Conservation (phyloP, 768 basidiomycete genomes). For the Tylopilus felleus region DNA sequence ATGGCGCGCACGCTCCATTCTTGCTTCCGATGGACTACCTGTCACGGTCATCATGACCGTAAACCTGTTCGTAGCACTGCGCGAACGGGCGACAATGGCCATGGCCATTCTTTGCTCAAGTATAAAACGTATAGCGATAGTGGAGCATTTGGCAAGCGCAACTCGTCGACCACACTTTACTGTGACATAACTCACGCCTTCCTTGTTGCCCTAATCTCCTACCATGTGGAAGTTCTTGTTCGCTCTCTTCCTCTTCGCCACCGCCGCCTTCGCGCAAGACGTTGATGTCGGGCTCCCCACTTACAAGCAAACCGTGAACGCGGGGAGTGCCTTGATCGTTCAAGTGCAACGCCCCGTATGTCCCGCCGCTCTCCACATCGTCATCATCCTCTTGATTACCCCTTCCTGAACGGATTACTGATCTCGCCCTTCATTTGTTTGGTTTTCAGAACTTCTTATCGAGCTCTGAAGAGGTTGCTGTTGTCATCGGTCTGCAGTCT, state of each 20-base stretch:
- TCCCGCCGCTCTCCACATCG: neutral
- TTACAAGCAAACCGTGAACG: constrained; percentile 23
- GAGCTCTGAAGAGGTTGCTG: constrained; percentile 41
- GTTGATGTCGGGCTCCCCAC: constrained; percentile 40
- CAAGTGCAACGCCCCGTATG: constrained; percentile 49
- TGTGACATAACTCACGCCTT: neutral
- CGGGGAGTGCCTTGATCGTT: constrained; percentile 40
- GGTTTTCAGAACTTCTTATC: constrained; percentile 34
- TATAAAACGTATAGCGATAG: constrained; percentile 5
- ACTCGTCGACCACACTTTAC: neutral
- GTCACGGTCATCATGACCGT: constrained; percentile 2
- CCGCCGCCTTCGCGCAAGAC: constrained; percentile 40
- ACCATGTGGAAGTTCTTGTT: constrained; percentile 19
- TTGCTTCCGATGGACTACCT: neutral
- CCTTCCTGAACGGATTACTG: neutral
- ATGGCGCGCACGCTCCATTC: neutral
- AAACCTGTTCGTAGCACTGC: neutral
- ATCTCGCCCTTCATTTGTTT: neutral
- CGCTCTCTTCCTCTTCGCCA: constrained; percentile 27
- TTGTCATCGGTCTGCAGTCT: constrained; percentile 43
- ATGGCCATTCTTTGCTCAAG: neutral
- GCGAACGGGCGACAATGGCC: constrained; percentile 4
- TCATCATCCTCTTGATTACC: neutral
- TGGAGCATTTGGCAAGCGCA: neutral
- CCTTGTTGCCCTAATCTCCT: neutral